Evolutionary conservation across 164 flowering plant species (phyloP).

Genomic region (Kalanchoe fedtschenkoi): DNA sequence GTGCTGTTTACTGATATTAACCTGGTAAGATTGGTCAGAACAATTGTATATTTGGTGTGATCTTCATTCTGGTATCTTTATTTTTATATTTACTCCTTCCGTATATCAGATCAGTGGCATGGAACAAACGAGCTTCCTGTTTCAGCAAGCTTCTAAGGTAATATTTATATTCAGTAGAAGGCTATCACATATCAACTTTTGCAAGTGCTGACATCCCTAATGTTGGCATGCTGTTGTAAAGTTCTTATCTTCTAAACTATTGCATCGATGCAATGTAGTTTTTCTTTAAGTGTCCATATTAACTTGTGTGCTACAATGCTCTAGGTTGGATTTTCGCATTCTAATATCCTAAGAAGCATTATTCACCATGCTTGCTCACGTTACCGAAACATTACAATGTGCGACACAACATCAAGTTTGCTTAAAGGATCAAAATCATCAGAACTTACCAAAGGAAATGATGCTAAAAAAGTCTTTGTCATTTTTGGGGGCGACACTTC

Average conservation of each 20-base stretch:
- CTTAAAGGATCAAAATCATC: conserved; percentile 25
- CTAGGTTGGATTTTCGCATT: conserved; percentile 87
- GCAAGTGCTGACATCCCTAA: neutral
- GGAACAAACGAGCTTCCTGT: conserved; percentile 92
- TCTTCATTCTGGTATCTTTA: neutral
- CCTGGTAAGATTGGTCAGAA: conserved; percentile 36
- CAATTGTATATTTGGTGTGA: neutral
- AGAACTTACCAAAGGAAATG: conserved; percentile 16
- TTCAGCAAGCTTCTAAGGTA: conserved; percentile 97
- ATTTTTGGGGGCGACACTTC: conserved; percentile 87
- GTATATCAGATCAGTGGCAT: conserved; percentile 73
- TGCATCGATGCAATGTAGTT: neutral
- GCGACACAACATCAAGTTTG: conserved; percentile 16
- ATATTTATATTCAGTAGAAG: neutral
- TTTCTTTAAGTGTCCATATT: neutral
- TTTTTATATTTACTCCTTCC: neutral
- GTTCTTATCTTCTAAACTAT: neutral
- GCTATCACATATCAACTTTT: neutral
- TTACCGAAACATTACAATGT: conserved; percentile 39
- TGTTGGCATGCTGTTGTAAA: neutral
- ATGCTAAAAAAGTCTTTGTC: conserved; percentile 47
- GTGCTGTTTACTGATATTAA: conserved; percentile 77
- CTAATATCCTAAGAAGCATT: conserved; percentile 70
- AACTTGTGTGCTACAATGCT: neutral
- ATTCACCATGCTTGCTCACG: conserved; percentile 70